A percentile compares a stretch with the other conserved stretches of the same genome.
These are phyloP conservation scores for Mortierella sp. DNA, from an alignment of 371 early-diverging fungal species.

Conservation along the genomic window DNA sequence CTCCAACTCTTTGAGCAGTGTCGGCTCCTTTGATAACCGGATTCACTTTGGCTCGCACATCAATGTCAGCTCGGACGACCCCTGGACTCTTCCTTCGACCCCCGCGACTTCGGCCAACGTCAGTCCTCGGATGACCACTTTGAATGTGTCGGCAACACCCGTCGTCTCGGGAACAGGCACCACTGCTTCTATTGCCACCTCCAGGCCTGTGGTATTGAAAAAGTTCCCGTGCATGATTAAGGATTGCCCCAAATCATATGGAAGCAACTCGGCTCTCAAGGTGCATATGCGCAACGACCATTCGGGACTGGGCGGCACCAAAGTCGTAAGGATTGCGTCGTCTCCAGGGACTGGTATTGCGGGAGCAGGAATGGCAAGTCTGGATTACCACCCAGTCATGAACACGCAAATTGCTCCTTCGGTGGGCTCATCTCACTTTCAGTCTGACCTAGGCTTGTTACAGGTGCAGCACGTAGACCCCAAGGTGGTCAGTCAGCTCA, in stretches of 20 bases:
- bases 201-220: conserved; percentile 15
- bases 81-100: conserved; percentile 30
- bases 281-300: conserved; percentile 49
- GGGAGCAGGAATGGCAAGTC: neutral
- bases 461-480: conserved; percentile 11
- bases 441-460: neutral
- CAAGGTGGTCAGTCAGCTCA: neutral
- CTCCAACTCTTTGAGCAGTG: conserved; percentile 21
- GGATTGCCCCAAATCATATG: conserved; percentile 41
- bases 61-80: conserved; percentile 49
- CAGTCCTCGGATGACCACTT: conserved; percentile 31
- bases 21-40: conserved; percentile 33
- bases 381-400: neutral
- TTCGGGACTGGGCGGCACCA: conserved; percentile 18
- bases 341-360: neutral
- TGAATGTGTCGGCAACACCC: conserved; percentile 8
- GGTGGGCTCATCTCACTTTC: neutral
- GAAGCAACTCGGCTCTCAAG: conserved; percentile 31
- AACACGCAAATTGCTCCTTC: neutral
- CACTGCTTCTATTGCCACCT: neutral
- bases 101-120: conserved; percentile 43
- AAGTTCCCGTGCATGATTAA: conserved; percentile 24
- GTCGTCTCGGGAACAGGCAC: conserved; percentile 2
- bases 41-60: conserved; percentile 56
- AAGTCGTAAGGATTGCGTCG: neutral